Percentiles rank a stretch among this genome's conserved stretches.
Conservation (phyloP, 192 early-diverging fungal species). For the Powellomyces hirtus region DNA sequence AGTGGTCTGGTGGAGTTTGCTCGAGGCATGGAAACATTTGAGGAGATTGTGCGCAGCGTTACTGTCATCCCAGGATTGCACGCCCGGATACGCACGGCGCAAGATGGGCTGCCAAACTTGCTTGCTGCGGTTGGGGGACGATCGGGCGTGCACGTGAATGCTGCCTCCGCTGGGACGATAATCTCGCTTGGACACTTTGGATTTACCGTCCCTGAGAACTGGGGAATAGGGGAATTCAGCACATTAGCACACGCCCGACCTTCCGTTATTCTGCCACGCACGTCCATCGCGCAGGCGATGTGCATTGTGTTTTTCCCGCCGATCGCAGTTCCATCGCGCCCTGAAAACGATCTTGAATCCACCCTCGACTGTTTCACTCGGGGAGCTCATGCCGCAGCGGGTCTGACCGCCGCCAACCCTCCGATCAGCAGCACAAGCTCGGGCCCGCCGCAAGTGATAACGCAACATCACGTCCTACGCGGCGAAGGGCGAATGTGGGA, state of each 20-base stretch:
- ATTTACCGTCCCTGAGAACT: neutral
- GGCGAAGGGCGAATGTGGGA: constrained; percentile 6
- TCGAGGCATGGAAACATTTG: neutral
- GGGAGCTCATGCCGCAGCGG: neutral
- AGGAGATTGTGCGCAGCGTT: neutral
- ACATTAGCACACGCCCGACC: neutral
- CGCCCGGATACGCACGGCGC: neutral
- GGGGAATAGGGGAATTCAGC: neutral
- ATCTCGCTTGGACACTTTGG: neutral
- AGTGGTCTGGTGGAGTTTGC: neutral
- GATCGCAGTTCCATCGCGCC: neutral
- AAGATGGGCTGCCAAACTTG: neutral
- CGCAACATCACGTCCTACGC: constrained; percentile 5
- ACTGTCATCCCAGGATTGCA: neutral
- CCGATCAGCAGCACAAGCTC: neutral
- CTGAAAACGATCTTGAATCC: neutral
- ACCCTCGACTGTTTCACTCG: neutral
- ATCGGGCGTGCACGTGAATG: neutral
- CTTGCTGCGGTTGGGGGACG: neutral
- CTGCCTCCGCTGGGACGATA: neutral
- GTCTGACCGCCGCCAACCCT: neutral
- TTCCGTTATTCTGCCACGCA: neutral
- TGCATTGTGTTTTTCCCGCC: neutral
- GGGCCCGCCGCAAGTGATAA: neutral
- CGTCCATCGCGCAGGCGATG: neutral